These are phyloP conservation scores for Debaryomycetaceae sp. DNA, from an alignment of 1,139 yeast species.

Conservation along the genomic window DNA sequence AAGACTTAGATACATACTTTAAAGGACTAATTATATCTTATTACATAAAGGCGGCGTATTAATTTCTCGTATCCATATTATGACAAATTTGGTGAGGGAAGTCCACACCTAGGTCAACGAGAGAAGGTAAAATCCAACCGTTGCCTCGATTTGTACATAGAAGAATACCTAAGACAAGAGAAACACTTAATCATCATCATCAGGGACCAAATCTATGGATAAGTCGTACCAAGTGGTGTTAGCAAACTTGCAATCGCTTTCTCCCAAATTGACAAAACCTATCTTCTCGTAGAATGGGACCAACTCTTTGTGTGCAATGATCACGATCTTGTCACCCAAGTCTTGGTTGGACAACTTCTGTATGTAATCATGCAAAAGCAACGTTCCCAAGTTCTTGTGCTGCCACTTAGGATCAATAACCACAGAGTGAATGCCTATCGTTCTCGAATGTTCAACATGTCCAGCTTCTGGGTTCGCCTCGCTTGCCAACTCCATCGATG, in stretches of 20 bases:
- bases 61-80: background rate
- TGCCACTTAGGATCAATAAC: constrained; percentile 78
- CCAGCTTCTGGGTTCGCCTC: constrained; percentile 45
- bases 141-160: no score
- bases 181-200: constrained; percentile 41
- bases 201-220: constrained; percentile 59
- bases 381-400: constrained; percentile 77
- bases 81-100: no score
- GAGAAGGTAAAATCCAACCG: no score
- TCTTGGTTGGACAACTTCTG: constrained; percentile 87
- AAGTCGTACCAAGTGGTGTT: constrained; percentile 66
- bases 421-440: constrained; percentile 79
- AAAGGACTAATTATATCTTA: background rate
- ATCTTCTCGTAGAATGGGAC: constrained; percentile 75
- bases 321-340: constrained; percentile 72
- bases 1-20: no score
- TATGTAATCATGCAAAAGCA: constrained; percentile 81
- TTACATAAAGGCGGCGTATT: background rate
- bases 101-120: no score
- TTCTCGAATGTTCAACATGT: constrained; percentile 71
- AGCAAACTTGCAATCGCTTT: constrained; percentile 57
- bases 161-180: no score
- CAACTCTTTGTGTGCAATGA: constrained; percentile 69
- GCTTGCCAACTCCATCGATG: constrained; percentile 63
- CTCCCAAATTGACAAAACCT: constrained; percentile 70